Evolutionary conservation across 2,329 filamentous ascomycete species (phyloP), one percentile per base, ranked within the genome.

Genomic region (Zalaria sp.): DNA sequence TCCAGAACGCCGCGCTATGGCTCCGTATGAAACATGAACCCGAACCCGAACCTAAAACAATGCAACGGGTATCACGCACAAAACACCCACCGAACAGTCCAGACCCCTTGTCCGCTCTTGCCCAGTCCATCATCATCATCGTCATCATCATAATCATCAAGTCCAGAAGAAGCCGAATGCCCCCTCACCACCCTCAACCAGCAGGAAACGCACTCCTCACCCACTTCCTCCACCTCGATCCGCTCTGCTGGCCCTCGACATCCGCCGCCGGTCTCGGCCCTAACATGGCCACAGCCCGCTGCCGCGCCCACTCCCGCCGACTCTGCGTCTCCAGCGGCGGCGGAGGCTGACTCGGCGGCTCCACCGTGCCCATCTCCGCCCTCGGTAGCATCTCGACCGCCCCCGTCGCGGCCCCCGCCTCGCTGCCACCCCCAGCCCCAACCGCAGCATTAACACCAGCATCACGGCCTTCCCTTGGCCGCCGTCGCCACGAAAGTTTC

Each of bases 301-400:
- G 61, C 4, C 64, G 57, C 4, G 65, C 64, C 64, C 66, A 67
- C 44, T 68, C 64, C 40, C 64, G 51, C 34, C 64, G 55, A 29
- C 59, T 55, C 36, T 26, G 27, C 3, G 26, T 39, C 27, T 42
- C 37, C 18, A 38, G 29, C 4, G 46, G 34, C 9, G 41, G 25
- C 8, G 46, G 37, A n/a, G 32, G 9, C 3, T 29, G 11, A 10
- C 25, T 2, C 38, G 35, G 36, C 38, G n/a, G 32, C 11, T 32
- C 25, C 38, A 25, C 43, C 11, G 41, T 34, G 25, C 32, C 43
- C 34, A 40, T 44, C 35, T 46, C 41, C 38, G 34, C 36, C 41
- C 35, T 43, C 35, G 25, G 39, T 27, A 37, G 25, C 25, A 40
- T 28, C 9, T 46, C 43, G 25, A 49, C 39, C 27, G 47, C 49